Evolutionary conservation across 2,329 filamentous ascomycete genomes (phyloP), one percentile per base, ranked within the genome.

Genomic region (Hymenoscyphus repandus): DNA sequence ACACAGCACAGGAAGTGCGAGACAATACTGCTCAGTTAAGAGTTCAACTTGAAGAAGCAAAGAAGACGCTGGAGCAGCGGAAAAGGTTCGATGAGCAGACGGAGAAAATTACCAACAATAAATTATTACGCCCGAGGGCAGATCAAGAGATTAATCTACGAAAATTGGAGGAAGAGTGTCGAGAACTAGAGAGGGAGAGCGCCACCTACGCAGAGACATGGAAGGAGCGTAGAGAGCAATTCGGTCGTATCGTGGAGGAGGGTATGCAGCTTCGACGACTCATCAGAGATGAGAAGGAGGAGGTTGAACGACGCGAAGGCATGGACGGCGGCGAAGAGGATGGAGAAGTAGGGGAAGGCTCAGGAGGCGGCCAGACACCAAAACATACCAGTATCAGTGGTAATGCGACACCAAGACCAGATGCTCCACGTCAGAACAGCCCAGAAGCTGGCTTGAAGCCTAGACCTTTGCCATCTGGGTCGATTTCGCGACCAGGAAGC

Each of bases 241-340:
- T 96, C 68, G 88, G 85, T 51, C 79, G 82, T 50, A 91, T 97
- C 62, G 88, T 96, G 66, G 88, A 91, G 53, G 92, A 96, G 72
- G 90, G 90, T n/a, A 87, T 88, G 79, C 78, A 88, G 57, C 77
- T 97, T 67, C 76, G 91, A 51, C 78, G 88, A 44, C 77, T 95
- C 67, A 96, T 97, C 64, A 83, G 90, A 54, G 91, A 96, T 64
- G 92, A 96, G 74, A 95, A 96, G 71, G 91, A 96, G 67, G 90
- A 96, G 70, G 88, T 93, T 0, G 90, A 96, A 70, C 77, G 89
- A 38, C 80, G 90, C 49, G 90, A 95, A 68, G 90, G 89, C 30
- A 90, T 90, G 82, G 83, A 82, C 49, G 64, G 58, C 27, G 62
- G 57, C 57, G 84, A 82, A 43, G 79, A 74, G 13, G 84, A 78